Conservation (phyloP, 2,329 filamentous ascomycete species). For the Aureobasidium subglaciale region DNA sequence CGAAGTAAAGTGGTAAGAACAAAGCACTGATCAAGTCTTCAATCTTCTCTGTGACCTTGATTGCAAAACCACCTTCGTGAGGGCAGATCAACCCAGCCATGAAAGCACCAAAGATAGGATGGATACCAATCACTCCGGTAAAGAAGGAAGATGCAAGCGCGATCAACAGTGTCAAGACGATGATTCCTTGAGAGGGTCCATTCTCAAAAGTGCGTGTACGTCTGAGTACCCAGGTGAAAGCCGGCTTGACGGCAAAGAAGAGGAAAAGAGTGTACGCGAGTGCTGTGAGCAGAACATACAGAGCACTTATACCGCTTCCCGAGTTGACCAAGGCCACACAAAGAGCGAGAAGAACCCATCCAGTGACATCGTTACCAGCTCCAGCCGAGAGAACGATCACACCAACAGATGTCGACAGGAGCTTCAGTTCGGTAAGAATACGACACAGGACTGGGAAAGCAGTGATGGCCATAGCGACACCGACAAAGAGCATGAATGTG, state of each 20-base stretch:
- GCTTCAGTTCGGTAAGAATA: slow-evolving; percentile 83
- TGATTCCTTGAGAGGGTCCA: slow-evolving; percentile 77
- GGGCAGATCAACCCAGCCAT: slow-evolving; percentile 83
- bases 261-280: slow-evolving; percentile 72
- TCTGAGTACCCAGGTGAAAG: slow-evolving; percentile 66
- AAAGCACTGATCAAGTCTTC: slow-evolving; percentile 82
- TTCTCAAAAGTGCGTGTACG: slow-evolving; percentile 74
- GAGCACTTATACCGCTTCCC: slow-evolving; percentile 68
- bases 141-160: slow-evolving; percentile 77
- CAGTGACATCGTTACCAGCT: slow-evolving; percentile 84
- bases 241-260: slow-evolving; percentile 62
- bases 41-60: slow-evolving; percentile 87
- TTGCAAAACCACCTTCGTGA: slow-evolving; percentile 81
- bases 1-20: slow-evolving; percentile 88
- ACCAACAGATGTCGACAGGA: slow-evolving; percentile 75
- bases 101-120: slow-evolving; percentile 92
- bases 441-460: slow-evolving; percentile 86
- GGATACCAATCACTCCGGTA: slow-evolving; percentile 82
- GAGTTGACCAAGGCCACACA: slow-evolving; percentile 92
- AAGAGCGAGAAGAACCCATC: slow-evolving; percentile 87
- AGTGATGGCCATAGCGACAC: slow-evolving; percentile 88
- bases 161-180: slow-evolving; percentile 73
- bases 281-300: slow-evolving; percentile 74
- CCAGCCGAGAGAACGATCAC: slow-evolving; percentile 85
- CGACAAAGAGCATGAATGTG: slow-evolving; percentile 71